These are phyloP conservation scores for Colletotrichum viniferum DNA, from an alignment of 2,329 filamentous ascomycete species.

Conservation along the genomic window DNA sequence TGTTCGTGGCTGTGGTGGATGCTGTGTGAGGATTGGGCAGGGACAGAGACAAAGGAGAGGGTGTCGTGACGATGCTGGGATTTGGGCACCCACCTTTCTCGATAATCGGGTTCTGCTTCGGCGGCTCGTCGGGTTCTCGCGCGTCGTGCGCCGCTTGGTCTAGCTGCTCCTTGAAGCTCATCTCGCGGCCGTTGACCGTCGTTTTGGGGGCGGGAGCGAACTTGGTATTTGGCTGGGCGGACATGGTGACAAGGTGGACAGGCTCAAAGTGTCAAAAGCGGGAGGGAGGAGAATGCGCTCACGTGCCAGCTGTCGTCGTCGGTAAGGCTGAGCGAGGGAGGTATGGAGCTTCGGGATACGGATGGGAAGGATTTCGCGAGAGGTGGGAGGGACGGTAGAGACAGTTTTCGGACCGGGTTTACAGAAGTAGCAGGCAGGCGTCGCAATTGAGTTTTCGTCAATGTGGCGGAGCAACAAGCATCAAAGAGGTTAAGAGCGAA, in stretches of 20 bases:
- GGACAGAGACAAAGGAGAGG: not conserved
- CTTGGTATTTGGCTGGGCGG: slow-evolving; percentile 6
- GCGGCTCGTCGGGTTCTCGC: slow-evolving; percentile 27
- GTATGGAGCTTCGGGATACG: not conserved
- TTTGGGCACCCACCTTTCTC: slow-evolving; percentile 44
- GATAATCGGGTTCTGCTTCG: slow-evolving; percentile 38
- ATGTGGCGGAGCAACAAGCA: slow-evolving; percentile 1
- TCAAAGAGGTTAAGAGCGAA: not conserved
- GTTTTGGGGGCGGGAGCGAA: slow-evolving; percentile 18
- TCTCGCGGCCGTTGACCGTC: slow-evolving; percentile 17
- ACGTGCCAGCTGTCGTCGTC: not conserved
- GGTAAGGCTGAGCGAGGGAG: not conserved
- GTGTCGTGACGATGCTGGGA: not conserved
- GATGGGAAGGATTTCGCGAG: not conserved
- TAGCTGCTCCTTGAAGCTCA: slow-evolving; percentile 48
- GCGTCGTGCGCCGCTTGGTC: slow-evolving; percentile 44
- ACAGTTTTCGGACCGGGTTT: not conserved
- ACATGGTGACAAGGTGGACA: not conserved
- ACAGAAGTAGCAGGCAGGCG: not conserved
- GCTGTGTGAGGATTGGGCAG: not conserved
- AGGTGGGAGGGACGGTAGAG: not conserved
- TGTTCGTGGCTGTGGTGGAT: not conserved
- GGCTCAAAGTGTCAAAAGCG: not conserved
- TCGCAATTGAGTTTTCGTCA: not conserved
- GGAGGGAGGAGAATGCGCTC: not conserved